Conservation (phyloP, 23 red algal species). For the Gracilaria caudata region DNA sequence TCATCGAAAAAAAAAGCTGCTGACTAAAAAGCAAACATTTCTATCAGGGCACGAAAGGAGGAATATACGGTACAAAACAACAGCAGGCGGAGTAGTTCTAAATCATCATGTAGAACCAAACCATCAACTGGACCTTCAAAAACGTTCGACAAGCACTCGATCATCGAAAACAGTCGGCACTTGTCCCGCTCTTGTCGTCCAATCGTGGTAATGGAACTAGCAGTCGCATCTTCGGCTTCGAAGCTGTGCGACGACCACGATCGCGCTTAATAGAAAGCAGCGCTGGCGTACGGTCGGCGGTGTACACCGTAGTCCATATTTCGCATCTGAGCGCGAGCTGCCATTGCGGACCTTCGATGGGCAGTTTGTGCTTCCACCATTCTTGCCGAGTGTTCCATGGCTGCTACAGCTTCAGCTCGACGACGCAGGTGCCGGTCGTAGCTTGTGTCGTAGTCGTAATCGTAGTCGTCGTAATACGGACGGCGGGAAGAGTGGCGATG, state of each 20-base stretch:
- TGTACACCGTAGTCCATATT: slow-evolving; percentile 17
- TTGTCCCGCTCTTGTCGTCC: not conserved
- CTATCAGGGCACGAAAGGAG: not conserved
- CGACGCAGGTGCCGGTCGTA: slow-evolving; percentile 28
- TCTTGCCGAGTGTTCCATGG: slow-evolving; percentile 25
- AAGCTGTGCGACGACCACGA: not conserved
- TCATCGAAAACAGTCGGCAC: not conserved
- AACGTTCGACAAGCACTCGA: not conserved
- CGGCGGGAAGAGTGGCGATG: slow-evolving; percentile 26
- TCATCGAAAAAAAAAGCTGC: not conserved
- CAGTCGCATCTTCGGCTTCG: not conserved
- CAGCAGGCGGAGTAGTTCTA: not conserved
- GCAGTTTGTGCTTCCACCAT: slow-evolving; percentile 18
- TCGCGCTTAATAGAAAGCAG: not conserved
- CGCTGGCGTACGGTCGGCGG: not conserved
- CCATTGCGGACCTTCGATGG: slow-evolving; percentile 19
- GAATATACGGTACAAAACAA: not conserved
- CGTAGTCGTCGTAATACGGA: slow-evolving; percentile 11
- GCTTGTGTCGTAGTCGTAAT: slow-evolving; percentile 24
- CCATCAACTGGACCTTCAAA: not conserved
- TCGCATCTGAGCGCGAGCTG: slow-evolving; percentile 4
- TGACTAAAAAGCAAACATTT: not conserved
- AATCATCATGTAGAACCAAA: not conserved
- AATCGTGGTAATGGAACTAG: not conserved
- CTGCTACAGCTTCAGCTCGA: slow-evolving; percentile 16